A percentile compares a stretch with the other conserved stretches of the same genome.
Conservation (phyloP, 768 basidiomycete genomes). For the Crassisporium funariophilum region DNA sequence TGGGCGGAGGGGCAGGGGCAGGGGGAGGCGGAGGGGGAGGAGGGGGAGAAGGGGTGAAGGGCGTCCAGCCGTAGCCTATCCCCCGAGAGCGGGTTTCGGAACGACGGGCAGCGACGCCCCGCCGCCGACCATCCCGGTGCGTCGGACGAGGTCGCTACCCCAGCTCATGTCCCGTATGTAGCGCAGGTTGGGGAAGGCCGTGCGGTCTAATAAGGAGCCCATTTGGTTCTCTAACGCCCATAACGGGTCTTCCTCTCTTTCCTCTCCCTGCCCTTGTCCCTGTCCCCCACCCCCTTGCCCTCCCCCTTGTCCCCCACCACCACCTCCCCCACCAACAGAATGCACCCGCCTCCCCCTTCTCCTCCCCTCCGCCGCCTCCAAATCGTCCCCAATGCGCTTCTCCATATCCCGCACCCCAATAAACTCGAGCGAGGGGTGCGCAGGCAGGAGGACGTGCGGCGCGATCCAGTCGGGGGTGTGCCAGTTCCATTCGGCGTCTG, state of each 20-base stretch:
- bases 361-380: slow-evolving; percentile 27
- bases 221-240: slow-evolving; percentile 70
- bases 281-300: background rate
- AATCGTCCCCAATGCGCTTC: slow-evolving; percentile 55
- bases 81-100: too few relatives aligned
- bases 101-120: background rate
- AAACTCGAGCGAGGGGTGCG: slow-evolving; percentile 60
- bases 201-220: slow-evolving; percentile 52
- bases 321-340: background rate
- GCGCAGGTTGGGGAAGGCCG: slow-evolving; percentile 63
- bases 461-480: slow-evolving; percentile 79
- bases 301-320: background rate
- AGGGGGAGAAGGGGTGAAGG: background rate
- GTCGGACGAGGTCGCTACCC: slow-evolving; percentile 57
- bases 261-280: background rate
- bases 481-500: slow-evolving; percentile 85
- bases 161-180: slow-evolving; percentile 69
- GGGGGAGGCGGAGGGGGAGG: background rate
- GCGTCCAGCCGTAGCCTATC: background rate
- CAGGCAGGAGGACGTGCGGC: slow-evolving; percentile 68
- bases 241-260: slow-evolving; percentile 50
- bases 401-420: slow-evolving; percentile 77
- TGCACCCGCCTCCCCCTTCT: slow-evolving; percentile 3
- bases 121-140: slow-evolving; percentile 24
- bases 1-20: too few relatives aligned